A percentile compares a stretch with the other conserved stretches of the same genome.
These are phyloP conservation scores for Puccinia coronata DNA, from an alignment of 1,284 basidiomycete genomes.

Conservation along the genomic window DNA sequence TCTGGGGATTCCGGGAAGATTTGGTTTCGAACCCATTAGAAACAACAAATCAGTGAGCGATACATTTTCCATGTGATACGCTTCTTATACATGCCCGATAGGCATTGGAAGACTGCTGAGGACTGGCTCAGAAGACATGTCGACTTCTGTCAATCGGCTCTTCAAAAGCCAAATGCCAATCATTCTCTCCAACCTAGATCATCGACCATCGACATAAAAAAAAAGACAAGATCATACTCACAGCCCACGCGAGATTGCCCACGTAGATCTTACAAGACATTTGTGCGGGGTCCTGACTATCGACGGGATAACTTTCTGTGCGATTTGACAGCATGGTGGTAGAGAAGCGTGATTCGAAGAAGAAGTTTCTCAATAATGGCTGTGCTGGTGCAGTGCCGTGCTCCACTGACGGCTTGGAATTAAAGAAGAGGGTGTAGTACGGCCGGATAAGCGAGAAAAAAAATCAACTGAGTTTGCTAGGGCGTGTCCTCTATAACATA, in stretches of 20 bases:
- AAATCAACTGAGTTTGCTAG: neutral
- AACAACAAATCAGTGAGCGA: too few relatives aligned
- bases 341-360: neutral
- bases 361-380: neutral
- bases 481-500: neutral
- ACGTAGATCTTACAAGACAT: conserved; percentile 45
- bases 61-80: too few relatives aligned
- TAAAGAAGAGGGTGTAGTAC: neutral
- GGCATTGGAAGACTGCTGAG: too few relatives aligned
- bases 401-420: too few relatives aligned
- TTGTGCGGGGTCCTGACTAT: neutral
- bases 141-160: neutral
- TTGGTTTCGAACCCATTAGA: too few relatives aligned
- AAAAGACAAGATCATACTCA: conserved; percentile 13
- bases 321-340: neutral
- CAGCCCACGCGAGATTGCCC: conserved; percentile 46
- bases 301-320: neutral
- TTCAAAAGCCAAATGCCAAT: neutral
- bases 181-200: neutral
- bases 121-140: too few relatives aligned
- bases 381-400: too few relatives aligned
- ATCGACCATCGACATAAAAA: neutral
- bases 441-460: neutral
- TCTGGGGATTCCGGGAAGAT: conserved; percentile 8
- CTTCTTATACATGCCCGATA: too few relatives aligned